Evolutionary conservation across 192 early-diverging fungal genomes (phyloP), one percentile per base, ranked within the genome.

Genomic region (Paraglomus brasilianum): DNA sequence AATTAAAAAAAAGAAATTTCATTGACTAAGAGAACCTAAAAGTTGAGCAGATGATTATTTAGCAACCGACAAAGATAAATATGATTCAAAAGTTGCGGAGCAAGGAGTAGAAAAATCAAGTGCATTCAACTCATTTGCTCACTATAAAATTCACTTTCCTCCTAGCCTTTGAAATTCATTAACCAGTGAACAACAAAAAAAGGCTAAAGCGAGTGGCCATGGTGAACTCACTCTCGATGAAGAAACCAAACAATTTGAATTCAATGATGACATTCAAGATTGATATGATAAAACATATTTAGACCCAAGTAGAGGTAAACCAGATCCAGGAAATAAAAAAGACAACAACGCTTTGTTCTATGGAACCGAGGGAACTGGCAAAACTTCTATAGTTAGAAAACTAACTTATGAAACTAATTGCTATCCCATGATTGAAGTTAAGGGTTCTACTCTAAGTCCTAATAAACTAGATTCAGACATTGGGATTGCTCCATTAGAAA

Each of bases 381-480:
- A 60, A 60, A 42, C 58, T 42, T 15, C 43, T 5, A 60, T 60
- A 42, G 58, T 42, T 5, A 42, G 43, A 41, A 60, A 60, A 60
- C 24, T 60, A 5, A 42, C 58, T 41, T 60, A 60, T 60, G 58
- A 60, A 40, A 42, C 58, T 42, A 42, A 60, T 39, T 42, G 11
- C 13, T 60, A 60, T 60, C 58, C 58, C 39, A 42, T 60, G 21
- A 42, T 60, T 42, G 58, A 42, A 15, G 43, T 60, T 60, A 36
- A 60, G 17, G 58, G 58, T 40, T 60, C 58, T 1, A 60, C 58
- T 13, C 43, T 60, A 60, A 60, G 39, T 60, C 58, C 58, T 60
- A 60, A 60, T 13, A 60, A 60, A 14, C 3, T 42, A 3, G 38
- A 60, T 60, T n/a, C 1, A 2, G 19, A 40, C n/a, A 42, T 15